Conservation (phyloP, 257 asterid species). For the Capsicum pubescens region DNA sequence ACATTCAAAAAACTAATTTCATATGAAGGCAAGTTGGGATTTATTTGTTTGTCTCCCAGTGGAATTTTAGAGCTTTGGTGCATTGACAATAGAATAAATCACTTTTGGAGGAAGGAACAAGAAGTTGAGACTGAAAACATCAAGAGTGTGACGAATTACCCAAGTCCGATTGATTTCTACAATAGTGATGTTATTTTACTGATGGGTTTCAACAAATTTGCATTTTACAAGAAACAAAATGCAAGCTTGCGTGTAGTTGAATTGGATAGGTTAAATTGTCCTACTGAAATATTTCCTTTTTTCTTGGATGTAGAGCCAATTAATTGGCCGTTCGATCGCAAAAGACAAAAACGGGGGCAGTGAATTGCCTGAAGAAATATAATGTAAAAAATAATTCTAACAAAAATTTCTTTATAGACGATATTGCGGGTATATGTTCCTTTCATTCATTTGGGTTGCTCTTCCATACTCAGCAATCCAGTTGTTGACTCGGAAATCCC, state of each 20-base stretch:
- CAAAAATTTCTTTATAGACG: too few relatives aligned
- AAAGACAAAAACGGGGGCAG: not conserved
- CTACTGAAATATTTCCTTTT: constrained; percentile 18
- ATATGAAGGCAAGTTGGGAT: constrained; percentile 32
- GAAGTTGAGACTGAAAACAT: not conserved
- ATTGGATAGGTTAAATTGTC: not conserved
- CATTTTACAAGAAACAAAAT: not conserved
- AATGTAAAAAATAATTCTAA: too few relatives aligned
- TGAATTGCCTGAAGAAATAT: not conserved
- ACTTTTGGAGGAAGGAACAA: constrained; percentile 8
- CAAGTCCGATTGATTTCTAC: constrained; percentile 19
- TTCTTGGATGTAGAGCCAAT: constrained; percentile 27
- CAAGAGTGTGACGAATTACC: not conserved
- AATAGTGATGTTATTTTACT: not conserved
- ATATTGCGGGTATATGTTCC: too few relatives aligned
- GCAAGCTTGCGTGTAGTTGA: not conserved
- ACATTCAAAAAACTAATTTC: not conserved
- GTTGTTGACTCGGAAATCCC: too few relatives aligned
- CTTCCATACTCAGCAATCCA: too few relatives aligned
- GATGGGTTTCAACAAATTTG: not conserved
- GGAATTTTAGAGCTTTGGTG: not conserved
- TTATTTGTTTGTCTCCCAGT: constrained; percentile 11
- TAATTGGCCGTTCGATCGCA: not conserved
- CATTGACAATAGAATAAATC: not conserved
- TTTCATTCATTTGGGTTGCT: too few relatives aligned